Base-by-base conservation (phyloP, 345 rosid genomes). In the Excoecaria cochinchinensis region DNA sequence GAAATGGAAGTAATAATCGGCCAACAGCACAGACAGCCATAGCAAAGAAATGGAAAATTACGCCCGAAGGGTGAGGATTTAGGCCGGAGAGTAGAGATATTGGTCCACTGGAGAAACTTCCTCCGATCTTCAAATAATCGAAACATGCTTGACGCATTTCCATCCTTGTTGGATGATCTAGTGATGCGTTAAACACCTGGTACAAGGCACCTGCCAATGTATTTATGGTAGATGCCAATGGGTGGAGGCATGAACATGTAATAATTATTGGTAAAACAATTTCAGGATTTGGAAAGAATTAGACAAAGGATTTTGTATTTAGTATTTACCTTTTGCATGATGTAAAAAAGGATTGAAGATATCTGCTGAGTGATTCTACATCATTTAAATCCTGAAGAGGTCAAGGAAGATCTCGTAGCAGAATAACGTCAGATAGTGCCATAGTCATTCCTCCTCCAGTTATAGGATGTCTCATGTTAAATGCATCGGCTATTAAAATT, bases 121-220 rank as follows among this genome's bases (percentile, higher is more conserved):
- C 85, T 40, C 85, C 87, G 8, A 86, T 85, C 46, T 85, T 79
- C 31, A 86, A 76, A 81, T 84, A 86, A 56, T 86, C 87, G 53
- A 82, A 86, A 73, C 87, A 86, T 47, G 85, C 89, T 47, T 82
- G 74, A 0, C 87, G 82, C 89, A 86, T 84, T 74, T 86, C 87
- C 68, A 67, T 76, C 65, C 79, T 80, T 68, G 85, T 87, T 67
- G 74, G 79, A 70, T 84, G 87, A 31, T 0, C 31, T 31, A 84
- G 70, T 4, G 86, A 86, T 63, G 84, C 47, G 11, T n/a, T 52
- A 19, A 73, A 73, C 4, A 63, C 76, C 22, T 73, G n/a, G 67
- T 62, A 51, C 14, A 73, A 50, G 17, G 69, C 69, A 50, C 61
- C 70, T 38, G 76, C 76, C 57, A 73, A 19, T 50, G 76, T 64